These are phyloP conservation scores for Phytophthora lateralis DNA, from an alignment of 352 stramenopile species.

Conservation along the genomic window DNA sequence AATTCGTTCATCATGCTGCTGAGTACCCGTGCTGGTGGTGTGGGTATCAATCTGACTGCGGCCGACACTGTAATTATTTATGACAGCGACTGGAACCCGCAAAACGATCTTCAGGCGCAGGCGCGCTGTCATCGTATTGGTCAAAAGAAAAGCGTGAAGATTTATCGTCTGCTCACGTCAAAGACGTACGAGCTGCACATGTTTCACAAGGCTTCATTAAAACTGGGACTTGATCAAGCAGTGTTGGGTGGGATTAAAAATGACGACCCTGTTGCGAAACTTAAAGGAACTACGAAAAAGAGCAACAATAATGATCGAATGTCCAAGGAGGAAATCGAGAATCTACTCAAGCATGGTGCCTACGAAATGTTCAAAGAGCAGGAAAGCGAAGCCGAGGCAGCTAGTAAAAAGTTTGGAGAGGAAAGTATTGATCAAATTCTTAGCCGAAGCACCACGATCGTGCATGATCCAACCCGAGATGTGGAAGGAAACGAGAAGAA, in stretches of 20 bases:
- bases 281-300: conserved; percentile 40
- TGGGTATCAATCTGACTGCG: conserved; percentile 98
- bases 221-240: conserved; percentile 92
- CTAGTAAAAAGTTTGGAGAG: conserved; percentile 96
- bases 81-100: conserved; percentile 99
- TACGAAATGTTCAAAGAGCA: conserved; percentile 95
- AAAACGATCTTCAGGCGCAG: conserved; percentile 94
- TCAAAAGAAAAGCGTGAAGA: conserved; percentile 94
- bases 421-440: conserved; percentile 99
- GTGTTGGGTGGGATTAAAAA: conserved; percentile 90
- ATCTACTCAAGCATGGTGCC: conserved; percentile 92
- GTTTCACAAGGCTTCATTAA: conserved; percentile 93
- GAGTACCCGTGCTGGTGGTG: conserved; percentile 96
- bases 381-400: conserved; percentile 89
- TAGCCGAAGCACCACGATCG: conserved; percentile 85
- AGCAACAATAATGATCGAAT: conserved; percentile 57
- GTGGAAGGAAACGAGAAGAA: conserved; percentile 60
- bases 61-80: conserved; percentile 94
- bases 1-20: conserved; percentile 97
- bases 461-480: conserved; percentile 80
- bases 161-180: conserved; percentile 91
- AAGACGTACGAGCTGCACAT: conserved; percentile 95
- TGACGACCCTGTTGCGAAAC: conserved; percentile 50
- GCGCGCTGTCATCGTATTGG: conserved; percentile 93
- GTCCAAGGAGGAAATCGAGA: conserved; percentile 93